Conservation (phyloP, 345 rosid genomes). For the Eucalyptus tenuipes region DNA sequence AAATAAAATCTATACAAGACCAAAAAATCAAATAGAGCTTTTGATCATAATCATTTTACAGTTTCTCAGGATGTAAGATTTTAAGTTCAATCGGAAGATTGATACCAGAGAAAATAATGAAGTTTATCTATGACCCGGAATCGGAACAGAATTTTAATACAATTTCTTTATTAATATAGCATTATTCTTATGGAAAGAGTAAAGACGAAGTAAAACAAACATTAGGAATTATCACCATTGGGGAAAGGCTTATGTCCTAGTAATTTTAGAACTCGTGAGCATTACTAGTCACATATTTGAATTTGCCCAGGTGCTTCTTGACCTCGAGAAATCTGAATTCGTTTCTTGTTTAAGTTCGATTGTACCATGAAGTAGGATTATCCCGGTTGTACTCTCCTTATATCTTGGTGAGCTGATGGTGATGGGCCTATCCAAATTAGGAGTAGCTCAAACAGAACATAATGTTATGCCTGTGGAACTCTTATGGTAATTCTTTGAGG, state of each 20-base stretch:
- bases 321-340: not conserved
- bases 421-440: not conserved
- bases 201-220: not conserved
- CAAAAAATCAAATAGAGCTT: not conserved
- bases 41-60: not conserved
- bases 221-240: not conserved
- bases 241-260: not conserved
- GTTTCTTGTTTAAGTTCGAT: not conserved
- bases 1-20: too few relatives aligned
- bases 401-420: not conserved
- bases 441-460: not conserved
- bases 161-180: not conserved
- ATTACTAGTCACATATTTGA: not conserved
- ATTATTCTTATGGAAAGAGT: not conserved
- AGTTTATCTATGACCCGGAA: too few relatives aligned
- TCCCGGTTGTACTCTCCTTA: not conserved
- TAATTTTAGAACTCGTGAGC: not conserved
- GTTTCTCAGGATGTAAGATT: too few relatives aligned
- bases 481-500: not conserved
- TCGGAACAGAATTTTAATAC: too few relatives aligned
- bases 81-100: not conserved
- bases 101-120: not conserved
- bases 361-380: not conserved
- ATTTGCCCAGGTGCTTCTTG: not conserved
- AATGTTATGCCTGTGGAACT: accelerated